phyloP scores from a whole-genome alignment of 2,329 filamentous ascomycete species.

The Aureobasidium sp. region DNA sequence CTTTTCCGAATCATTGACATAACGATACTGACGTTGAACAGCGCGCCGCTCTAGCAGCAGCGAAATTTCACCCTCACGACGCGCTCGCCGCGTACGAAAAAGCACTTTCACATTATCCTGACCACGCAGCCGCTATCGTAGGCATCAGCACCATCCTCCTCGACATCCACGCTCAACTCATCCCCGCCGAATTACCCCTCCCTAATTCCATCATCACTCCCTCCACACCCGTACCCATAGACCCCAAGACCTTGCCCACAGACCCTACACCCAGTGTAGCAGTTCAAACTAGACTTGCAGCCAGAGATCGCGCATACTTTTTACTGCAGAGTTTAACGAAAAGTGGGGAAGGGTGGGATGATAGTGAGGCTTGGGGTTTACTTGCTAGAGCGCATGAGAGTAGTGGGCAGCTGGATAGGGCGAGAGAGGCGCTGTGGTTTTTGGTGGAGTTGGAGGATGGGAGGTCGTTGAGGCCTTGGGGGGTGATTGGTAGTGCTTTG shows the following conservation, averaged over 20 bases:
- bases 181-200: conserved; percentile 27
- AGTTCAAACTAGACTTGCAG: conserved; percentile 84
- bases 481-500: conserved; percentile 52
- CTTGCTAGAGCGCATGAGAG: conserved; percentile 90
- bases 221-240: conserved; percentile 11
- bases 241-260: neutral
- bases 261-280: conserved; percentile 59
- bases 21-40: conserved; percentile 35
- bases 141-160: conserved; percentile 87
- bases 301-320: conserved; percentile 88
- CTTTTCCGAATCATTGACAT: neutral
- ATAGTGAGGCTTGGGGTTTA: conserved; percentile 92
- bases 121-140: conserved; percentile 84
- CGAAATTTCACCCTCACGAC: conserved; percentile 68
- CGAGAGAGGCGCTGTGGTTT: conserved; percentile 97
- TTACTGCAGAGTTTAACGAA: conserved; percentile 87
- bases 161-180: conserved; percentile 78
- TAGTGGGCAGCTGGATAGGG: conserved; percentile 85
- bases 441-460: conserved; percentile 95
- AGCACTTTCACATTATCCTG: conserved; percentile 79
- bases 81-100: conserved; percentile 85
- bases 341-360: conserved; percentile 87
- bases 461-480: conserved; percentile 83
- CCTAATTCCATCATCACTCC: conserved; percentile 26
- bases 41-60: conserved; percentile 73